Base-by-base conservation (phyloP, 805 yeast genomes). In the Wickerhamomyces rabaulensis region DNA sequence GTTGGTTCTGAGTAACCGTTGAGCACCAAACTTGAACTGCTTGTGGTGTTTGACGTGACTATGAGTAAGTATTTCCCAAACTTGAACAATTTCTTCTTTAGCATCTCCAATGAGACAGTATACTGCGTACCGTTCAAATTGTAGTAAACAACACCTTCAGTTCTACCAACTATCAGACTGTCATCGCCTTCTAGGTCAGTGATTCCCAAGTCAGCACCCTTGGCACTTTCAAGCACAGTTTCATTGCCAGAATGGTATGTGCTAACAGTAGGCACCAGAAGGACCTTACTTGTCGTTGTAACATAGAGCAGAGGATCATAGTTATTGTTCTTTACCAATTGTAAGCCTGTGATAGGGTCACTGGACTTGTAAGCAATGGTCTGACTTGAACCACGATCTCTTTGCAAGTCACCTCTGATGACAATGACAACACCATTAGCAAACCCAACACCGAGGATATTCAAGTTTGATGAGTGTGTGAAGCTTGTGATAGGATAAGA, bases 331-430 rank as follows among this genome's bases (percentile, higher is more conserved):
- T 58, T 64, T 43, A 73, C 73, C 53, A 91, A 78, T 25, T 77
- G 75, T 1, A 92, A 65, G 0, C 87, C 84, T 0, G 98, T 92
- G 17, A 94, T 75, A 1, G 97, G 96, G 42, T 88, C 94, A 3
- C 73, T 67, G 15, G 66, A 65, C 48, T 84, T 87, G 60, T 82
- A 87, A 1, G 91, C 81, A 0, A 84, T 63, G 25, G 97, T 70
- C 58, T 92, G 98, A 52, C 94, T 78, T 9, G 96, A 81, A 0
- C 98, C 98, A 48, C 96, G 70, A 60, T 94, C 99, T 55, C 90
- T 79, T 7, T 88, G 54, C 27, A 94, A 64, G 63, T 94, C 98
- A 9, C 99, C 99, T 51, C 98, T 69, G 0, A 91, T 78, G 7
- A 91, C 67, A 2, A 91, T 69, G 2, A 91, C 89, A 19, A 80